These are phyloP conservation scores for Abelmoschus esculentus DNA, from an alignment of 345 rosid genomes.

Conservation along the genomic window DNA sequence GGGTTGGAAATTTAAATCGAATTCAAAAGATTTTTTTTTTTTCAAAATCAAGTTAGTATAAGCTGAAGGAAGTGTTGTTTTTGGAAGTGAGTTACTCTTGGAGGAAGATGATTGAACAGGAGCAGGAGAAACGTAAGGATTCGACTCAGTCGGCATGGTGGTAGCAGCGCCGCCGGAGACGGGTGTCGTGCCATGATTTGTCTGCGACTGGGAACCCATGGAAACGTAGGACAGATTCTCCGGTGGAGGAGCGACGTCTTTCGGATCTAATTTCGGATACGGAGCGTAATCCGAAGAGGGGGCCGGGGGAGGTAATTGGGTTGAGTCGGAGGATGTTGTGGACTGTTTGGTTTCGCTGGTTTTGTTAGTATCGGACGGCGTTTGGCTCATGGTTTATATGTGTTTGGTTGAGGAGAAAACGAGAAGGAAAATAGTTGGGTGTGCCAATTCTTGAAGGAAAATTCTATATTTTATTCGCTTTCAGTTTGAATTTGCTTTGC, in stretches of 20 bases:
- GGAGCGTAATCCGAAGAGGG: conserved; percentile 80
- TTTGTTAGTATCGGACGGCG: conserved; percentile 12
- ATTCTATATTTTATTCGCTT: background rate
- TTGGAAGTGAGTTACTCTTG: conserved; percentile 40
- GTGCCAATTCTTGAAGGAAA: background rate
- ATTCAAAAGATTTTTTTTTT: no score
- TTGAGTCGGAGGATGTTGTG: conserved; percentile 4
- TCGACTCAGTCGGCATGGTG: conserved; percentile 73
- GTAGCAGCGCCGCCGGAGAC: conserved; percentile 47
- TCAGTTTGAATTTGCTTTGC: background rate
- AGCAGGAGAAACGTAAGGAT: conserved; percentile 70
- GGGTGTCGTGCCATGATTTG: conserved; percentile 30
- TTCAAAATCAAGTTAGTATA: background rate
- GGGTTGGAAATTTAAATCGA: background rate
- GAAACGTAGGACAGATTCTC: conserved; percentile 29
- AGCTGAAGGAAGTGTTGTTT: background rate
- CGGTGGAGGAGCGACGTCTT: conserved; percentile 70
- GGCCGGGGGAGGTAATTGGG: background rate
- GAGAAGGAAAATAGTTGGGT: background rate
- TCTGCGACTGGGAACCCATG: conserved; percentile 20
- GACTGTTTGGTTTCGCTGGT: conserved; percentile 15
- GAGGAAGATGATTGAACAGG: conserved; percentile 33
- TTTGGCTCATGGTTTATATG: conserved; percentile 22
- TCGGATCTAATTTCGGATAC: conserved; percentile 77
- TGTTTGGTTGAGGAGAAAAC: background rate